Evolutionary conservation across 306 rosid species (phyloP).

Genomic region (Benincasa hispida): DNA sequence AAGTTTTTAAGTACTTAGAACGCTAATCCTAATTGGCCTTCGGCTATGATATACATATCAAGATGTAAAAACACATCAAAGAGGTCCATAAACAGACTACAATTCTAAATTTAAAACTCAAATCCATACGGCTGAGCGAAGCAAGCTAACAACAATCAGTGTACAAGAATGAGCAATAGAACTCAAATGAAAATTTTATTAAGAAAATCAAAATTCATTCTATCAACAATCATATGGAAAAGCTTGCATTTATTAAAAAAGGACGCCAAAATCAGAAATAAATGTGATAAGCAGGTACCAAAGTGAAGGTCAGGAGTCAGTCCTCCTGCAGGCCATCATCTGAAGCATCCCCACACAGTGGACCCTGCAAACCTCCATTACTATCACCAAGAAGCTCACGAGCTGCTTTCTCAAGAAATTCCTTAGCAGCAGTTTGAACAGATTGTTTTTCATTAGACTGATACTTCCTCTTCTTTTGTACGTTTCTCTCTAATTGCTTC

Average conservation of each 20-base stretch:
- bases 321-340: constrained; percentile 23
- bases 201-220: background rate
- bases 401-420: constrained; percentile 84
- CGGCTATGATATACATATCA: background rate
- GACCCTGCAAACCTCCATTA: constrained; percentile 53
- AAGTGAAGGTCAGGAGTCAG: constrained; percentile 19
- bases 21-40: background rate
- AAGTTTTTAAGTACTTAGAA: too few species aligned
- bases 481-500: constrained; percentile 31
- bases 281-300: background rate
- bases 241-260: too few species aligned
- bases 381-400: constrained; percentile 64
- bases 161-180: background rate
- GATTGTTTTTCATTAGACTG: constrained; percentile 53
- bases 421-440: constrained; percentile 64
- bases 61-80: background rate
- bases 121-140: background rate
- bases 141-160: background rate
- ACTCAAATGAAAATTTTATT: background rate
- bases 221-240: background rate
- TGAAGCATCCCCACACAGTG: constrained; percentile 30
- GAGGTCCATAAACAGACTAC: background rate
- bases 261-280: background rate
- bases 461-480: constrained; percentile 71
- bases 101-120: background rate